Conservation (phyloP, 75 land plant genomes). For the Sequoiadendron giganteum region DNA sequence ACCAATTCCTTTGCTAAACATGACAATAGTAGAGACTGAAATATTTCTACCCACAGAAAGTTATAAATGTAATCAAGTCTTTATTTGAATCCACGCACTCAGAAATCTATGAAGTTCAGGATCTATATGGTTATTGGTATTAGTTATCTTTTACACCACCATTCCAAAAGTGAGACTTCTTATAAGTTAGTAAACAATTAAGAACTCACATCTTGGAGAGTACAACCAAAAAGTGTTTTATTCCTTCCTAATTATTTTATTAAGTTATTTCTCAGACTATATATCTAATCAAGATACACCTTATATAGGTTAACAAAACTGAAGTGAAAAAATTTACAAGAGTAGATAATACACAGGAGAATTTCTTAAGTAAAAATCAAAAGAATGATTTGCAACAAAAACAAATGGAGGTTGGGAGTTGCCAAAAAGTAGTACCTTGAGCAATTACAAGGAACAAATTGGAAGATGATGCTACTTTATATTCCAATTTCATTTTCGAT, state of each 20-base stretch:
- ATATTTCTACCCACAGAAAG: background rate
- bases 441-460: slow-evolving; percentile 29
- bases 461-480: slow-evolving; percentile 16
- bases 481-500: slow-evolving; percentile 16
- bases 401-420: background rate
- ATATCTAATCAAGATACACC: background rate
- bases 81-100: background rate
- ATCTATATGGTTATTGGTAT: background rate
- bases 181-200: background rate
- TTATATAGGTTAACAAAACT: background rate
- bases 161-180: background rate
- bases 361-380: background rate
- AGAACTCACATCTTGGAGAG: background rate
- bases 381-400: background rate
- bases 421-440: slow-evolving; percentile 8
- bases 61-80: background rate
- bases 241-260: background rate
- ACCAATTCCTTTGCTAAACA: background rate
- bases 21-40: background rate
- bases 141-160: background rate
- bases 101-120: background rate
- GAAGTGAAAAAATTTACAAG: background rate
- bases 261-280: background rate
- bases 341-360: background rate
- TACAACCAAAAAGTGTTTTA: background rate